A percentile compares a stretch with the other conserved stretches of the same genome.
Conservation (phyloP, 2,329 filamentous ascomycete species). For the Aquanectria penicillioides region DNA sequence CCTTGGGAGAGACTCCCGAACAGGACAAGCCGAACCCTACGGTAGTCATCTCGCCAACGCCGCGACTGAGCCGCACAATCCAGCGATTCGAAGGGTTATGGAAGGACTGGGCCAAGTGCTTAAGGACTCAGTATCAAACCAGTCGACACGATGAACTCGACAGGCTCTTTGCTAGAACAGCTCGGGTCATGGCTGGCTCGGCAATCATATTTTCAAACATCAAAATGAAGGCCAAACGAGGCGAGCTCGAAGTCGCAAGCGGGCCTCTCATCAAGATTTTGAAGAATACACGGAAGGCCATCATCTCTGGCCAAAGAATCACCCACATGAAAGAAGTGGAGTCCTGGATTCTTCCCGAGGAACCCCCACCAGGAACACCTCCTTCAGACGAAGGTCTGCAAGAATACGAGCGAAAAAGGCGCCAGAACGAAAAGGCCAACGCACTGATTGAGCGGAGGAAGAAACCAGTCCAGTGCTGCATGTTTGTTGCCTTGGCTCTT, state of each 20-base stretch:
- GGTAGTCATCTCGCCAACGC: conserved; percentile 11
- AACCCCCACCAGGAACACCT: conserved; percentile 4
- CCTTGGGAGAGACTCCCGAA: conserved; percentile 28
- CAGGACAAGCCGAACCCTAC: conserved; percentile 17
- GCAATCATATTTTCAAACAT: conserved; percentile 27
- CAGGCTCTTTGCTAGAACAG: conserved; percentile 18
- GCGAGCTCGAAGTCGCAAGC: conserved; percentile 14
- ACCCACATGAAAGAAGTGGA: conserved; percentile 27
- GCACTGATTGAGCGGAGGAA: conserved; percentile 23
- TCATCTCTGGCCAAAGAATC: conserved; percentile 23
- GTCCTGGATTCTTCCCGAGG: conserved; percentile 16
- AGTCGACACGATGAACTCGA: conserved; percentile 20
- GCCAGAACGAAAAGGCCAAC: conserved; percentile 22
- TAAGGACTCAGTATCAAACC: conserved; percentile 8
- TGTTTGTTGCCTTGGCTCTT: conserved; percentile 25
- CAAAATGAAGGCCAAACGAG: conserved; percentile 22
- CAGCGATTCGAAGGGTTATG: conserved; percentile 25
- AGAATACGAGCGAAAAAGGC: conserved; percentile 22
- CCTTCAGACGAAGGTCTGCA: conserved; percentile 1
- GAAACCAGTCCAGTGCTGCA: conserved; percentile 31
- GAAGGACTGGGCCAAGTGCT: conserved; percentile 16
- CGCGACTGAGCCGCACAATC: conserved; percentile 18
- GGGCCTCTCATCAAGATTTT: conserved; percentile 20
- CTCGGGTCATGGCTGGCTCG: conserved; percentile 23
- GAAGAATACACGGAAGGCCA: conserved; percentile 24